Base-by-base conservation (phyloP, 441 rosid species). In the Bruguiera hainesii region DNA sequence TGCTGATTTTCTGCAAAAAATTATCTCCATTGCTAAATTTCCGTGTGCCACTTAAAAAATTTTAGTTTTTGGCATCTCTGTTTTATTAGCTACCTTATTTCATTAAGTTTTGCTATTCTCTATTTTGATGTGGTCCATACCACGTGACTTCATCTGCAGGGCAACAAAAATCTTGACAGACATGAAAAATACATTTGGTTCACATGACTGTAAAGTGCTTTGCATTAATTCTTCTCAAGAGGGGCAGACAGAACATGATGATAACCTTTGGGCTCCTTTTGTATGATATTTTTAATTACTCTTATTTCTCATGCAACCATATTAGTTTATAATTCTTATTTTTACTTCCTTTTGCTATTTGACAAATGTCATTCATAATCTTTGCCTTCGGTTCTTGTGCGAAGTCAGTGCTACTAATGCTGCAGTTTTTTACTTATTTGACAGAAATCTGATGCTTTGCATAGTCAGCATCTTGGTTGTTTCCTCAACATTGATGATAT, bases 181-280 rank as follows among this genome's bases (percentile, higher is more conserved):
- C 73, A 96, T 96, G 99, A 89, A 85, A 84, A 84, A 81, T 79
- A 86, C 96, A 56, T 93, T 87, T 83, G 99, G 97, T 46, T 76
- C 80, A 70, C 85, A 80, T 73, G 91, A 88, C 50, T 89, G 97
- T 79, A 88, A 86, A 69, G 72, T 93, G 76, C 96, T 96, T 61
- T 87, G 96, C 80, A 85, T 95, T 67, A 93, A 96, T 80, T 96
- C 99, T 79, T 88, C 98, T 74, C 81, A 77, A 78, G 93, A 87
- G 75, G 91, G 88, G 73, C 71, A 65, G 62, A 72, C 82, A 33
- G 90, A 88, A 68, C 90, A 82, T 81, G 79, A 76, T 76, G 84
- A 85, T 59, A 90, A 83, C 74, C 93, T 89, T 30, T 90, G 99
- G 97, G 82, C 79, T 72, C 71, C 76, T 60, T 77, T 65, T 74